Base-by-base conservation (phyloP, 163 green algal species). In the Coccomyxa subellipsoidea region DNA sequence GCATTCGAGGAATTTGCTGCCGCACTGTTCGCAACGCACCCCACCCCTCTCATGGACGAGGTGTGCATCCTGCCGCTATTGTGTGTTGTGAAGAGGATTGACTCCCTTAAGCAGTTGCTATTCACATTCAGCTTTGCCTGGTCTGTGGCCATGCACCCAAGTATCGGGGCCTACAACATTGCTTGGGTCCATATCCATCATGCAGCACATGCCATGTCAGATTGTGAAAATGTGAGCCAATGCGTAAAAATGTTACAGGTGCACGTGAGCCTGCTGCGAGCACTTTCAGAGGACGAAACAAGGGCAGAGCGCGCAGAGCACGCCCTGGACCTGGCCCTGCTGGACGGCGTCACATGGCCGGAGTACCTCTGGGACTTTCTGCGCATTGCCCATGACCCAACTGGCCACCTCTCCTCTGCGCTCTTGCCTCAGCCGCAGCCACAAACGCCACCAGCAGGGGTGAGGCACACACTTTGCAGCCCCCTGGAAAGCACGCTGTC, bases 311-410 rank as follows among this genome's bases (percentile, higher is more conserved):
- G 93, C 25, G 86, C 82, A 6, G 37, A 86, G 31, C 86, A 88
- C 25, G 40, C 38, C 15, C 85, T 95, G 82, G 86, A 96, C 82
- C 83, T 95, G 66, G 80, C 76, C 23, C 83, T 90, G 34, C 86
- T 98, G 84, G 94, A 98, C 81, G 38, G 83, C 32, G 81, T 96
- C 38, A 97, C 93, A 8, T 98, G 94, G 94, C 93, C 94, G 5
- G 90, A 92, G 70, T 98, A 90, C 79, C 80, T 95, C 31, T 95
- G 91, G 90, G 90, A 96, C 81, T 95, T 86, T 81, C 86, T 96
- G 38, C 53, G 70, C 36, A 39, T 82, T 37, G 31, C 38, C 35
- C 38, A 72, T 37, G 34, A 36, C 37, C 82, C 71, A 35, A 86
- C 32, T 53, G 70, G 32, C 70, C 32, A 34, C 70, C 70, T 77